Evolutionary conservation across 2,329 filamentous ascomycete genomes (phyloP), one percentile per base, ranked within the genome.

Genomic region (Biscogniauxia sp.): DNA sequence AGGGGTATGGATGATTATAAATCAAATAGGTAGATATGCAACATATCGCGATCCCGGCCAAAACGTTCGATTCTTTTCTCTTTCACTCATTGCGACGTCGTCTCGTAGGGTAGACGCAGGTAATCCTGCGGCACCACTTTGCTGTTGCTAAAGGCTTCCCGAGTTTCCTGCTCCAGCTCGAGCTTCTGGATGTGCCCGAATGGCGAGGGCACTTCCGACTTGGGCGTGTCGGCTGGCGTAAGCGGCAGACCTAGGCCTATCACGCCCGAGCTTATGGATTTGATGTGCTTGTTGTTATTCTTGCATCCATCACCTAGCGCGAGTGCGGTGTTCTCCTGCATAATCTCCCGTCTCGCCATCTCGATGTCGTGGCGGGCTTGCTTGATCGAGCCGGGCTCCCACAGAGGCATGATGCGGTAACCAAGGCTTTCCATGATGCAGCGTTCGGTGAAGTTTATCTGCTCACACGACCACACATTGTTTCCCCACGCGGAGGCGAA

Each of bases 361-460:
- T 84, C 81, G 84, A 89, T 89, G 68, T 88, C 86, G 58, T 82
- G 80, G 71, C 86, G 77, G 11, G 86, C 86, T 63, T 86, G 83
- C 45, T 80, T 77, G 63, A 89, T 81, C 62, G 84, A 80, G 41
- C 80, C 79, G 1, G 81, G 79, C 54, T 85, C 78, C 72, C 80
- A 86, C 9, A 89, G 77, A 6, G 85, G 84, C 73, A 88, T 74
- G 69, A 90, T 83, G 58, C 85, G 80, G 73, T 88, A 89, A 64
- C 81, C 79, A 53, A 90, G 77, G 71, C 82, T 85, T 76, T 88
- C 84, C 79, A 89, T 84, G 66, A 89, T 82, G 73, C 81, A 84
- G 53, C 84, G 78, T 73, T 89, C 86, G 1, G 87, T 88, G 55
- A 80, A 80, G 66, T 88, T 88, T 67, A 89, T 79, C 76, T 89